Percentiles rank a stretch among this genome's conserved stretches.
Evolutionary conservation across 1,284 basidiomycete species (phyloP).

Genomic region (Irpex rosettiformis): DNA sequence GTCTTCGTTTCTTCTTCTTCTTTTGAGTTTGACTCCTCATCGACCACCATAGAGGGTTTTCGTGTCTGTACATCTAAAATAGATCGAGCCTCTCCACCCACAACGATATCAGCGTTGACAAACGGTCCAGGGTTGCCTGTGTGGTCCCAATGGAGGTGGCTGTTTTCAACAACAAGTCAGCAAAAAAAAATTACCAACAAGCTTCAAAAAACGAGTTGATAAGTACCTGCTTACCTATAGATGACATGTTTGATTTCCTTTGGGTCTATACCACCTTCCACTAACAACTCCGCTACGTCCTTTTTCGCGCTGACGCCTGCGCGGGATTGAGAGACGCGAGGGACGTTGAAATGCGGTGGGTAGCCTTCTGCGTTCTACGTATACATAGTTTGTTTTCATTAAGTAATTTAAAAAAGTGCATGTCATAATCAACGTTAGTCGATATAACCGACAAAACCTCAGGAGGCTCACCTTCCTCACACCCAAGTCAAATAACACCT

Average conservation of each 20-base stretch:
- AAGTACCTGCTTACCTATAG: neutral
- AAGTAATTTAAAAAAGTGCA: too few species aligned
- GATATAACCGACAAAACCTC: too few species aligned
- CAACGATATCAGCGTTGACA: conserved; percentile 22
- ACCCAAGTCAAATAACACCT: neutral
- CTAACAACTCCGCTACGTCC: conserved; percentile 1
- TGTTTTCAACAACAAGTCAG: neutral
- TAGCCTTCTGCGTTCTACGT: conserved; percentile 1
- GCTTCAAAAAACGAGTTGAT: neutral
- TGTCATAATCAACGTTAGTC: too few species aligned
- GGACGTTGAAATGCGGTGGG: neutral
- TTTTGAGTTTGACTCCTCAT: too few species aligned
- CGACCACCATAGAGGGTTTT: conserved; percentile 15
- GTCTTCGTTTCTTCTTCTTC: too few species aligned
- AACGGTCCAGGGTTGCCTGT: conserved; percentile 29
- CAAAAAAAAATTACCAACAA: neutral
- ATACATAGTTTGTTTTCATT: too few species aligned
- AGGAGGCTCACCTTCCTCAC: neutral
- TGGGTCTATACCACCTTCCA: neutral
- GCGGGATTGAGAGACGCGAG: neutral
- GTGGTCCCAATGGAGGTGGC: conserved; percentile 34
- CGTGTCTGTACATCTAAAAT: neutral
- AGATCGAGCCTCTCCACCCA: conserved; percentile 20
- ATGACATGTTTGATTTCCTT: neutral
- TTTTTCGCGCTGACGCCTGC: neutral